These are phyloP conservation scores for Pseudogymnoascus sp. DNA, from an alignment of 2,329 filamentous ascomycete genomes.

Conservation along the genomic window DNA sequence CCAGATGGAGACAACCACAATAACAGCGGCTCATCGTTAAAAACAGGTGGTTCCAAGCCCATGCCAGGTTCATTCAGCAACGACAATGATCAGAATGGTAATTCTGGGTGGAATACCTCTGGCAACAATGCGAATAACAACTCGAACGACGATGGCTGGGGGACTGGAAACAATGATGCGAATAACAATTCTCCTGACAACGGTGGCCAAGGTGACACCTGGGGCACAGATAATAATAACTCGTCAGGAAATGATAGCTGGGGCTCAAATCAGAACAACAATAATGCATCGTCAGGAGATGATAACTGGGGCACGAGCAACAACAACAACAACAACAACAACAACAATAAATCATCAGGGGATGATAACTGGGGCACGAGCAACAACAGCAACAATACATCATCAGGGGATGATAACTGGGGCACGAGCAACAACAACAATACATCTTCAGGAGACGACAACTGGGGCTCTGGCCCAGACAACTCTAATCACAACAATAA, in stretches of 20 bases:
- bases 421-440: constrained; percentile 9
- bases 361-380: not conserved
- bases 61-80: constrained; percentile 9
- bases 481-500: constrained; percentile 6
- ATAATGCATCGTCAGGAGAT: not conserved
- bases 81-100: constrained; percentile 3
- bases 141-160: constrained; percentile 11
- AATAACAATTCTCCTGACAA: constrained; percentile 1
- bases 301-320: constrained; percentile 6
- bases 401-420: constrained; percentile 5
- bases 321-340: constrained; percentile 10
- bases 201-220: not conserved
- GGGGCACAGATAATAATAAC: constrained; percentile 11
- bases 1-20: not conserved
- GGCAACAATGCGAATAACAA: constrained; percentile 9
- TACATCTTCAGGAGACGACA: constrained; percentile 6
- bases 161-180: constrained; percentile 2
- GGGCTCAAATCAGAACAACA: constrained; percentile 11
- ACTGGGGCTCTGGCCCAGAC: constrained; percentile 1
- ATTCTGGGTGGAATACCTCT: constrained; percentile 1
- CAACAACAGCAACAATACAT: constrained; percentile 10
- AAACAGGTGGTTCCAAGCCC: constrained; percentile 7
- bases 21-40: not conserved
- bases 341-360: constrained; percentile 3
- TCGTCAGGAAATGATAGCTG: constrained; percentile 9